These are phyloP conservation scores for Paecilomyces variotii DNA, from an alignment of 2,329 filamentous ascomycete species.

Conservation along the genomic window DNA sequence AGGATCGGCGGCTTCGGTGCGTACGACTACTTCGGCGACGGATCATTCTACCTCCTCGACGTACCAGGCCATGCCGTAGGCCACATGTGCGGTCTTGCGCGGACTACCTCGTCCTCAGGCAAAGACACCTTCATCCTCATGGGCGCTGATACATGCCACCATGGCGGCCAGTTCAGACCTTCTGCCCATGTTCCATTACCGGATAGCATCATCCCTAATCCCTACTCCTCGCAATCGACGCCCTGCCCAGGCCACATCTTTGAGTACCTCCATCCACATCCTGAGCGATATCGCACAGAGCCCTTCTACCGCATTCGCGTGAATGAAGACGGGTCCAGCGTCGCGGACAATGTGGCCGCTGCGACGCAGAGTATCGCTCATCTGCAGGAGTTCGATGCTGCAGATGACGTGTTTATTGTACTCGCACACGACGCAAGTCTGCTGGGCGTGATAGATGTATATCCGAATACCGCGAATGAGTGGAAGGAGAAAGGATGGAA, in stretches of 20 bases:
- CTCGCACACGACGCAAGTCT: conserved; percentile 29
- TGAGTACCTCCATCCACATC: neutral
- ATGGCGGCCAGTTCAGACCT: conserved; percentile 30
- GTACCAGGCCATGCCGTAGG: conserved; percentile 11
- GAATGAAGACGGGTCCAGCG: neutral
- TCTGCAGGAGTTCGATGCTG: conserved; percentile 26
- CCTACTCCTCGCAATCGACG: neutral
- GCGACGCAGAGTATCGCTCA: conserved; percentile 21
- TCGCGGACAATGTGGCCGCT: neutral
- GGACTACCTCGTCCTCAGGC: conserved; percentile 3
- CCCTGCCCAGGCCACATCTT: neutral
- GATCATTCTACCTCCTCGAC: conserved; percentile 46
- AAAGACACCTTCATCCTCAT: conserved; percentile 8
- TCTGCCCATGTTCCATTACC: conserved; percentile 28
- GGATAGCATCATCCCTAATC: conserved; percentile 4
- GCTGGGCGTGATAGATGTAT: conserved; percentile 23
- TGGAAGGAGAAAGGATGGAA: conserved; percentile 26
- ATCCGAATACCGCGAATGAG: conserved; percentile 23
- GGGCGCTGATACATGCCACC: conserved; percentile 26
- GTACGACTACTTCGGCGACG: conserved; percentile 47
- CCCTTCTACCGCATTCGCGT: neutral
- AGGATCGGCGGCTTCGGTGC: conserved; percentile 7
- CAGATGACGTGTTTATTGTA: conserved; percentile 23
- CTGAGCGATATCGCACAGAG: neutral
- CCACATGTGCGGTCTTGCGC: conserved; percentile 7